phyloP scores from a whole-genome alignment of 2,329 filamentous ascomycete genomes.

The Fusarium protoensiforme region DNA sequence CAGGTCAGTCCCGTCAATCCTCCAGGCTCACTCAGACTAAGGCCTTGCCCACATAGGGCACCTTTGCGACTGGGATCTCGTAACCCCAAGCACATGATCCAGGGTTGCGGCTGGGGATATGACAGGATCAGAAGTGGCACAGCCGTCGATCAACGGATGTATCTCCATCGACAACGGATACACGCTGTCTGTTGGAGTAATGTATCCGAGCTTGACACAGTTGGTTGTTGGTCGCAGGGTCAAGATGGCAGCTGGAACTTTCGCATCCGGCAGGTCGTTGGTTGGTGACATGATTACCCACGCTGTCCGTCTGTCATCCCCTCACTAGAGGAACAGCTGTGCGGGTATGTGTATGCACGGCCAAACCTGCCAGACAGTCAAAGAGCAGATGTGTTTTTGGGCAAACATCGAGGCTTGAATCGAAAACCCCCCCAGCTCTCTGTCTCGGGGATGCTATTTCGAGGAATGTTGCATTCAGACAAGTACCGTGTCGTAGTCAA shows the following conservation, averaged over 20 bases:
- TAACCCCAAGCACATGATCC: constrained; percentile 18
- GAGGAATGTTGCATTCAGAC: constrained; percentile 15
- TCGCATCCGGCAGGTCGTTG: constrained; percentile 26
- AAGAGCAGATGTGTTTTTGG: not conserved
- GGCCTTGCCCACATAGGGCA: not conserved
- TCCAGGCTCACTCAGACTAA: not conserved
- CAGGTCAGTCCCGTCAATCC: not conserved
- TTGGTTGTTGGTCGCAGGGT: constrained; percentile 9
- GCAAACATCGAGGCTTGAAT: not conserved
- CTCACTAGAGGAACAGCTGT: not conserved
- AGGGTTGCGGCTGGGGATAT: constrained; percentile 3
- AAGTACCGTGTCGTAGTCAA: constrained; percentile 19
- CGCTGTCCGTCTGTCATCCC: not conserved
- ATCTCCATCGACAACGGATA: constrained; percentile 8
- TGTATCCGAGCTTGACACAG: constrained; percentile 12
- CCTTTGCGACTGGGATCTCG: constrained; percentile 1
- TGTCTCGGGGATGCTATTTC: constrained; percentile 5
- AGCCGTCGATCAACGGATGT: constrained; percentile 31
- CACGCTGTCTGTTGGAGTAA: constrained; percentile 3
- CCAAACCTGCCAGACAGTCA: not conserved
- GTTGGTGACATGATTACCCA: constrained; percentile 1
- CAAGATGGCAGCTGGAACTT: constrained; percentile 7
- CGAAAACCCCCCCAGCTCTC: not conserved
- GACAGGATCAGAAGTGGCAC: constrained; percentile 20
- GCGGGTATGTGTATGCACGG: not conserved